Conservation (phyloP, 2,329 filamentous ascomycete genomes). For the Clonostachys byssicola region DNA sequence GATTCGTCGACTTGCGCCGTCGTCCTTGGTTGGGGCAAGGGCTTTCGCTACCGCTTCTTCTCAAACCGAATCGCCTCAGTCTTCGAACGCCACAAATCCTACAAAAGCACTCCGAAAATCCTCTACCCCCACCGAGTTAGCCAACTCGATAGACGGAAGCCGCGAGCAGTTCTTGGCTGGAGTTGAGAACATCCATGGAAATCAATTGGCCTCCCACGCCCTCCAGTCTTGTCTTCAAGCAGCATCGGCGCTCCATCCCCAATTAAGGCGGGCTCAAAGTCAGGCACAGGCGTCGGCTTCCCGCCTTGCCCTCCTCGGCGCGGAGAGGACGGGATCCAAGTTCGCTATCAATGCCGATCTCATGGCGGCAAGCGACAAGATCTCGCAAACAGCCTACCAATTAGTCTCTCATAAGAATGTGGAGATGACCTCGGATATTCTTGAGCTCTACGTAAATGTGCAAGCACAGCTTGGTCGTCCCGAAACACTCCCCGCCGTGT, state of each 20-base stretch:
- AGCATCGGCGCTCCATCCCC: slow-evolving; percentile 36
- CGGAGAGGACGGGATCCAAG: slow-evolving; percentile 22
- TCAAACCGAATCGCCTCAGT: no score
- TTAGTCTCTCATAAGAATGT: slow-evolving; percentile 72
- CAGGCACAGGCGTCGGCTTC: slow-evolving; percentile 44
- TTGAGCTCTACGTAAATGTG: slow-evolving; percentile 71
- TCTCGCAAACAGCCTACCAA: slow-evolving; percentile 60
- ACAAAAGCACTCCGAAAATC: no score
- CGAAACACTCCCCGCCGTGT: slow-evolving; percentile 72
- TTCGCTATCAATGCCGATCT: slow-evolving; percentile 26
- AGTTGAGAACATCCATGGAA: slow-evolving; percentile 37
- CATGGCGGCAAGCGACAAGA: slow-evolving; percentile 40
- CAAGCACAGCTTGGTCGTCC: slow-evolving; percentile 71
- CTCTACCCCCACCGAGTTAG: slow-evolving; percentile 30
- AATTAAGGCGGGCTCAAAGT: slow-evolving; percentile 29
- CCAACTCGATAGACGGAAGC: slow-evolving; percentile 33
- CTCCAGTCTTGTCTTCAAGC: slow-evolving; percentile 39
- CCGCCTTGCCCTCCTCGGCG: slow-evolving; percentile 43
- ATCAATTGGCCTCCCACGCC: slow-evolving; percentile 34
- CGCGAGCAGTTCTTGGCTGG: slow-evolving; percentile 33
- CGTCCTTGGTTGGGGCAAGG: no score
- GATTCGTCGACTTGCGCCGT: no score
- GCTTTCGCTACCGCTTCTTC: no score
- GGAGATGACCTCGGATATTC: slow-evolving; percentile 70
- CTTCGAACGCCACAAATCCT: no score